Evolutionary conservation across 2,329 filamentous ascomycete genomes (phyloP).

Genomic region (Colletotrichum godetiae): DNA sequence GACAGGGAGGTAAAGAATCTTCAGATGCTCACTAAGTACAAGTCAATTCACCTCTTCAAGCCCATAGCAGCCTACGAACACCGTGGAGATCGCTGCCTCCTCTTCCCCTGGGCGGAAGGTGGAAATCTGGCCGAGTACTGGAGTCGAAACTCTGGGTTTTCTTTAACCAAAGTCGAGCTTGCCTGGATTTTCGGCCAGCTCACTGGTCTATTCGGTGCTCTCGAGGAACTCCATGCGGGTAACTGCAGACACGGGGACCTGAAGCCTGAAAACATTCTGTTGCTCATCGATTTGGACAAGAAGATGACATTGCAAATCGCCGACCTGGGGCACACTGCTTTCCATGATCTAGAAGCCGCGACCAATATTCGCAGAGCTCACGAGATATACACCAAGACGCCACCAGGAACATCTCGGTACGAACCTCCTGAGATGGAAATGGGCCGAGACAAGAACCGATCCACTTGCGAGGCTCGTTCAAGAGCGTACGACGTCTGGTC

Average conservation of each 20-base stretch:
- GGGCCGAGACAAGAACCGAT: background rate
- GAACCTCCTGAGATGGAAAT: background rate
- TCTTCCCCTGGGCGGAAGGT: slow-evolving; percentile 11
- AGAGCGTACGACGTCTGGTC: slow-evolving; percentile 45
- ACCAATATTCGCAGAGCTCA: background rate
- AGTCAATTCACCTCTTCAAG: slow-evolving; percentile 1
- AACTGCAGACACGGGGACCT: slow-evolving; percentile 23
- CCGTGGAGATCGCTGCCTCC: background rate
- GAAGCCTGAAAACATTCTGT: slow-evolving; percentile 27
- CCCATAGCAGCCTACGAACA: slow-evolving; percentile 10
- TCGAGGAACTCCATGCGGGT: background rate
- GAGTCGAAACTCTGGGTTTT: background rate
- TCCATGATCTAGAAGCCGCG: background rate
- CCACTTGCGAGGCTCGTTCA: slow-evolving; percentile 26
- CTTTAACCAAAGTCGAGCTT: background rate
- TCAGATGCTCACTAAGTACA: background rate
- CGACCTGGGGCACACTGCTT: background rate
- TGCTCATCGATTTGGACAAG: background rate
- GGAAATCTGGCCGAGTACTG: slow-evolving; percentile 17
- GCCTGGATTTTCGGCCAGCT: background rate
- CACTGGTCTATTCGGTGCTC: background rate
- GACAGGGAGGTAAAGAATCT: background rate
- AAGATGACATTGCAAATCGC: background rate
- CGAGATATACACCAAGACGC: background rate
- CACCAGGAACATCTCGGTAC: slow-evolving; percentile 6